These are phyloP conservation scores for Dothistroma septosporum DNA, from an alignment of 2,329 filamentous ascomycete species.

Conservation along the genomic window DNA sequence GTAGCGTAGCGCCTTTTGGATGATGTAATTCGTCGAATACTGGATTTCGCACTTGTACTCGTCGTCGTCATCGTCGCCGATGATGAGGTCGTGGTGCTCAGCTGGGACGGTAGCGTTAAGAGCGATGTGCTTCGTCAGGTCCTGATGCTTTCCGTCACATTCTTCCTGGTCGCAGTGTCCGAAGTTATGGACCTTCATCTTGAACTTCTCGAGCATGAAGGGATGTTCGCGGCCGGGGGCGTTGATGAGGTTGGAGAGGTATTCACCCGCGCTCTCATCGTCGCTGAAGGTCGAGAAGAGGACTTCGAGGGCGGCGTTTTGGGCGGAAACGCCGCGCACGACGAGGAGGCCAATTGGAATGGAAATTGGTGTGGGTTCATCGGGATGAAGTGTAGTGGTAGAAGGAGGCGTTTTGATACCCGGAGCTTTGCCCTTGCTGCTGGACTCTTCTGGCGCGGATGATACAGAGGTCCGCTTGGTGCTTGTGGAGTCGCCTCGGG, in stretches of 20 bases:
- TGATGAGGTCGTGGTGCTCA: not conserved
- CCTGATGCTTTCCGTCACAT: not conserved
- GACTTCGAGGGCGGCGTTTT: not conserved
- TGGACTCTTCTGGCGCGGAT: not conserved
- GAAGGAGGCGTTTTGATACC: not conserved
- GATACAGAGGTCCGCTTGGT: not conserved
- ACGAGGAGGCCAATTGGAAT: not conserved
- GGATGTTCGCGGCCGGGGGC: not conserved
- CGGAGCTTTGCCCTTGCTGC: not conserved
- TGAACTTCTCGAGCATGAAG: not conserved
- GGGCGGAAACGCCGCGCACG: not conserved
- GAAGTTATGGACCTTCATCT: not conserved
- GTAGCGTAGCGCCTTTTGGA: not conserved
- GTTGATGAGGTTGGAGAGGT: not conserved
- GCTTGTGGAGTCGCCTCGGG: not conserved
- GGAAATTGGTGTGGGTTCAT: not conserved
- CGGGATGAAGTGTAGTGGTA: no score
- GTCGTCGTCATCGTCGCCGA: not conserved
- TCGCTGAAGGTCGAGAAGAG: not conserved
- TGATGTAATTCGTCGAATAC: not conserved
- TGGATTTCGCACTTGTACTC: not conserved
- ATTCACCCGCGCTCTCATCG: not conserved
- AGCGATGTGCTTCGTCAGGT: not conserved
- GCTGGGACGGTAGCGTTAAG: not conserved
- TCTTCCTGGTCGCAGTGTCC: not conserved